phyloP scores from a whole-genome alignment of 345 rosid species.

The Citrus trifoliata region DNA sequence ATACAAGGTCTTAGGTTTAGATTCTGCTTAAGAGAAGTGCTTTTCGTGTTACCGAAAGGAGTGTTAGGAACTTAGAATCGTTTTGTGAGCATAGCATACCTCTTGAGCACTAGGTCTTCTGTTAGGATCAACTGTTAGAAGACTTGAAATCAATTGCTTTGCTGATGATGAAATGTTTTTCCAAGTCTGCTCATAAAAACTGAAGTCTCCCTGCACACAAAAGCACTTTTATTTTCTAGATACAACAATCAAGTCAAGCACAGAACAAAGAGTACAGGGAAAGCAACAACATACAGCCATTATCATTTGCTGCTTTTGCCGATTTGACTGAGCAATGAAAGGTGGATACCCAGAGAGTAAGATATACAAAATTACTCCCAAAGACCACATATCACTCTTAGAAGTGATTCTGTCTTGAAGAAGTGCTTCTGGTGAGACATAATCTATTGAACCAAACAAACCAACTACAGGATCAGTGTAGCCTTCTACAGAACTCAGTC shows the following conservation, averaged over 20 bases:
- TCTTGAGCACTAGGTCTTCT: constrained; percentile 57
- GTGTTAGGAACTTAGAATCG: not conserved
- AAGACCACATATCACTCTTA: constrained; percentile 65
- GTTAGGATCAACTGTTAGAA: constrained; percentile 56
- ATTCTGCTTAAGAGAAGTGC: not conserved
- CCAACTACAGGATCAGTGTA: constrained; percentile 67
- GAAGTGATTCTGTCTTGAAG: constrained; percentile 49
- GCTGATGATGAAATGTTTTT: constrained; percentile 59
- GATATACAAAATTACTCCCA: constrained; percentile 63
- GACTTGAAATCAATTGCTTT: constrained; percentile 48
- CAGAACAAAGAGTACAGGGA: not conserved
- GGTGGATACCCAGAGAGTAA: constrained; percentile 73
- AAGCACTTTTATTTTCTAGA: not conserved
- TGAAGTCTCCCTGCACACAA: constrained; percentile 49
- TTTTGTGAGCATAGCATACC: constrained; percentile 17
- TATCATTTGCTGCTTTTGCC: constrained; percentile 66
- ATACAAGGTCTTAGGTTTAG: not conserved
- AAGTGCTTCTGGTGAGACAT: constrained; percentile 70
- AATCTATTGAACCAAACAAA: constrained; percentile 63
- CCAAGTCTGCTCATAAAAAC: constrained; percentile 62
- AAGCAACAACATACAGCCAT: constrained; percentile 33
- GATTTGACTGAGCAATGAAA: constrained; percentile 55
- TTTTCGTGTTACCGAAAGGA: not conserved
- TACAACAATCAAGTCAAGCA: not conserved
- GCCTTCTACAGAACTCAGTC: constrained; percentile 64